These are phyloP conservation scores for Fomitopsis serialis DNA, from an alignment of 768 basidiomycete genomes.

Conservation along the genomic window DNA sequence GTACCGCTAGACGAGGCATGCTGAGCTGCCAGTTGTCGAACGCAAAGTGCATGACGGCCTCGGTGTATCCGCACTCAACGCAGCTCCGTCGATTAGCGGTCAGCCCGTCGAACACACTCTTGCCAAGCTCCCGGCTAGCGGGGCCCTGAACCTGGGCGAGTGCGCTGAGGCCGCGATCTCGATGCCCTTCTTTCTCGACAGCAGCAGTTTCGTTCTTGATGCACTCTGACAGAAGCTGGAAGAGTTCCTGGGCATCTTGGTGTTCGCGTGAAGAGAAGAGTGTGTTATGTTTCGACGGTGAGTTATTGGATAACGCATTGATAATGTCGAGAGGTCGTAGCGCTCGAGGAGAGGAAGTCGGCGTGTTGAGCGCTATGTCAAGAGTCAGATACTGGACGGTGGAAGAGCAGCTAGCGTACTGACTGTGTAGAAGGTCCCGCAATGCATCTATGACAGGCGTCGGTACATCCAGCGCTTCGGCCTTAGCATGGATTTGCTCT, in stretches of 20 bases:
- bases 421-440: conserved; percentile 63
- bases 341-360: conserved; percentile 48
- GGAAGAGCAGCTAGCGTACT: conserved; percentile 16
- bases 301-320: conserved; percentile 53
- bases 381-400: neutral
- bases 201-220: conserved; percentile 79
- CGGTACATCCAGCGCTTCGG: conserved; percentile 74
- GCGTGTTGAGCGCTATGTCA: conserved; percentile 56
- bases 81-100: conserved; percentile 89
- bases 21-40: conserved; percentile 84
- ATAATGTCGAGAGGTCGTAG: conserved; percentile 75
- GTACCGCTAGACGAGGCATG: conserved; percentile 57
- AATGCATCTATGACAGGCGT: conserved; percentile 85
- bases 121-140: conserved; percentile 36
- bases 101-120: conserved; percentile 83
- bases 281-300: conserved; percentile 48
- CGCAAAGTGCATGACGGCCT: conserved; percentile 88
- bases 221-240: conserved; percentile 86
- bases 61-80: conserved; percentile 85
- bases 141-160: conserved; percentile 28
- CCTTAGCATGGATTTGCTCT: conserved; percentile 66
- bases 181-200: conserved; percentile 64
- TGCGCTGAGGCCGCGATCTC: conserved; percentile 69
- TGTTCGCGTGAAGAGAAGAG: conserved; percentile 88
- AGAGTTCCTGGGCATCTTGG: conserved; percentile 98